These are phyloP conservation scores for Simplicillium sp. DNA, from an alignment of 2,329 filamentous ascomycete species.

Conservation along the genomic window DNA sequence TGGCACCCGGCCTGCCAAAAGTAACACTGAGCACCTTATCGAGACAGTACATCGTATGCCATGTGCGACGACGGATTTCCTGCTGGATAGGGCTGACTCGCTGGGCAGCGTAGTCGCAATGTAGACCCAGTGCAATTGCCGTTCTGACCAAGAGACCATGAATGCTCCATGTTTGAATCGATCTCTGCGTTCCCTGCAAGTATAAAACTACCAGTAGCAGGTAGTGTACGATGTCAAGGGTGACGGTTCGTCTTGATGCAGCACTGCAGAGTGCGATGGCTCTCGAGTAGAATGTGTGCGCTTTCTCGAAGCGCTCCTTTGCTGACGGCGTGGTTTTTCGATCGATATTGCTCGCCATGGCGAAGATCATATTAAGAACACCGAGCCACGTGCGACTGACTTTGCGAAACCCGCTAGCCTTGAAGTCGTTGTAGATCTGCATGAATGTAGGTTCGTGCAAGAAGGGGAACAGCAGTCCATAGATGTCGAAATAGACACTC, in stretches of 20 bases:
- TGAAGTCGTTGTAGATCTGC: slow-evolving; percentile 11
- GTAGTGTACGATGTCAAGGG: slow-evolving; percentile 38
- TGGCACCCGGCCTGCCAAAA: slow-evolving; percentile 35
- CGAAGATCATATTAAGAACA: slow-evolving; percentile 38
- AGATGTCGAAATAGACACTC: slow-evolving; percentile 15
- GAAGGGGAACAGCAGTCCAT: slow-evolving; percentile 19
- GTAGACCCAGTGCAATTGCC: slow-evolving; percentile 40
- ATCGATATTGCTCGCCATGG: slow-evolving; percentile 31
- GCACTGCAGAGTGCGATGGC: slow-evolving; percentile 32
- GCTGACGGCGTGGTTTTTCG: slow-evolving; percentile 17
- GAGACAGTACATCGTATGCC: slow-evolving; percentile 22
- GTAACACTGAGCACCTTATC: slow-evolving; percentile 35
- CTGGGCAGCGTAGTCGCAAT: slow-evolving; percentile 27
- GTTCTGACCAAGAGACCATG: slow-evolving; percentile 43
- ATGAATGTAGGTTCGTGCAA: slow-evolving; percentile 16
- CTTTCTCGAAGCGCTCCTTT: slow-evolving; percentile 24
- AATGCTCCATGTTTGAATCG: slow-evolving; percentile 41
- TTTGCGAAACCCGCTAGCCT: slow-evolving; percentile 14
- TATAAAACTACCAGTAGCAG: slow-evolving; percentile 40
- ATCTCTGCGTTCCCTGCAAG: slow-evolving; percentile 42
- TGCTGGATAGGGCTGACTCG: slow-evolving; percentile 28
- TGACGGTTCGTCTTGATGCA: slow-evolving; percentile 28
- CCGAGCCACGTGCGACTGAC: slow-evolving; percentile 39
- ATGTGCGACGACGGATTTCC: slow-evolving; percentile 37
- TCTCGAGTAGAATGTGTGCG: slow-evolving; percentile 34